Conservation (phyloP, 2,329 filamentous ascomycete genomes). For the Penicillium sp. region DNA sequence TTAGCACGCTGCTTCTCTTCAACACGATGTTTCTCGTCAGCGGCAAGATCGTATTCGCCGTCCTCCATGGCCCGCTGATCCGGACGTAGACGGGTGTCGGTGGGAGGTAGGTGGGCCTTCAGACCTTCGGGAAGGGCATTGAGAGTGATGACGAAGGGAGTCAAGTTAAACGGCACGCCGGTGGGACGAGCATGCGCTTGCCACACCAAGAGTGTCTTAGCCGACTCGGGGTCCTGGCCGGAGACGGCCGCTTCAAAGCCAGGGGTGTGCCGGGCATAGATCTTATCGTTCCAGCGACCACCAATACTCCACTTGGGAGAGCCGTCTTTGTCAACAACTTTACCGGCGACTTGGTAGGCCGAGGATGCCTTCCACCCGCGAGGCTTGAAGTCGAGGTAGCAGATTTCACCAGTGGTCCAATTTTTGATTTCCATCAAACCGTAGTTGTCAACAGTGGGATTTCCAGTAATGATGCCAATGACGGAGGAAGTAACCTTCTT, state of each 20-base stretch:
- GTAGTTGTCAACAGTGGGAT: slow-evolving; percentile 96
- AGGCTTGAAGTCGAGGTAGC: slow-evolving; percentile 87
- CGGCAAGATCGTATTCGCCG: slow-evolving; percentile 92
- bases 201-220: slow-evolving; percentile 88
- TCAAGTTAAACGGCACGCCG: slow-evolving; percentile 94
- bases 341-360: slow-evolving; percentile 85
- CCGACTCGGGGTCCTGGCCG: slow-evolving; percentile 62
- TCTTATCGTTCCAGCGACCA: slow-evolving; percentile 95
- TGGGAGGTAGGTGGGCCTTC: slow-evolving; percentile 77
- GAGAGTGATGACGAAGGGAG: slow-evolving; percentile 91
- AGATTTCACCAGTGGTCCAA: slow-evolving; percentile 92
- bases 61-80: slow-evolving; percentile 99
- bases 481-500: slow-evolving; percentile 98
- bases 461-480: slow-evolving; percentile 97
- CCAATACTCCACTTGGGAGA: slow-evolving; percentile 86
- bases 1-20: slow-evolving; percentile 88
- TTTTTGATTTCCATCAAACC: slow-evolving; percentile 97
- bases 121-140: slow-evolving; percentile 91
- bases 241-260: slow-evolving; percentile 73
- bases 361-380: slow-evolving; percentile 95
- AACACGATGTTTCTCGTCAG: slow-evolving; percentile 89
- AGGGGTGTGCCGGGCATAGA: slow-evolving; percentile 90
- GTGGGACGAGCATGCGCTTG: slow-evolving; percentile 79
- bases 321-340: slow-evolving; percentile 79
- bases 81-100: slow-evolving; percentile 87